A percentile compares a stretch with the other conserved stretches of the same genome.
Evolutionary conservation across 345 rosid genomes (phyloP).

Genomic region (Combretum micranthum): DNA sequence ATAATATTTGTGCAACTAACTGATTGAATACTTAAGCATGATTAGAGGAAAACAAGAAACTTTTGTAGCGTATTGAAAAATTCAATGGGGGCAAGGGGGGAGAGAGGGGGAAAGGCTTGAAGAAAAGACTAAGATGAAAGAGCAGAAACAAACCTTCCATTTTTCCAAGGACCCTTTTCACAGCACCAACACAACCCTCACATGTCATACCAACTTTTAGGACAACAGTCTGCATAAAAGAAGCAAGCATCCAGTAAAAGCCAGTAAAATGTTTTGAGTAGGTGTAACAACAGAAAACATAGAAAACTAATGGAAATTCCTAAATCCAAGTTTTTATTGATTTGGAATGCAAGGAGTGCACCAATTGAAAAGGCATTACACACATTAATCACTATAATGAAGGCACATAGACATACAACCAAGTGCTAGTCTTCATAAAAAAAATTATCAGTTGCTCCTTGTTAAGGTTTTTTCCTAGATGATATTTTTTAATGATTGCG

Average conservation of each 20-base stretch:
- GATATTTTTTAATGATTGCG: no score
- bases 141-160: slow-evolving; percentile 56
- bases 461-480: no score
- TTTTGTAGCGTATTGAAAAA: background rate
- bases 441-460: no score
- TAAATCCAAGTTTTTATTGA: no score
- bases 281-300: background rate
- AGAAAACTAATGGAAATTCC: background rate
- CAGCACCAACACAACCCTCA: slow-evolving; percentile 74
- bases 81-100: no score
- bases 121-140: background rate
- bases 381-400: no score
- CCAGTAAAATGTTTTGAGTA: background rate
- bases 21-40: no score
- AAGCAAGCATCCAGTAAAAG: background rate
- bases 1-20: no score
- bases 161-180: slow-evolving; percentile 74
- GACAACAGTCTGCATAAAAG: slow-evolving; percentile 57
- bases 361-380: no score
- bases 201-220: slow-evolving; percentile 87
- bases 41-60: background rate
- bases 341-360: no score
- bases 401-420: no score
- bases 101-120: background rate
- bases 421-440: no score